phyloP scores from a whole-genome alignment of 148 eudicot species.

The Hydrangea macrophylla region DNA sequence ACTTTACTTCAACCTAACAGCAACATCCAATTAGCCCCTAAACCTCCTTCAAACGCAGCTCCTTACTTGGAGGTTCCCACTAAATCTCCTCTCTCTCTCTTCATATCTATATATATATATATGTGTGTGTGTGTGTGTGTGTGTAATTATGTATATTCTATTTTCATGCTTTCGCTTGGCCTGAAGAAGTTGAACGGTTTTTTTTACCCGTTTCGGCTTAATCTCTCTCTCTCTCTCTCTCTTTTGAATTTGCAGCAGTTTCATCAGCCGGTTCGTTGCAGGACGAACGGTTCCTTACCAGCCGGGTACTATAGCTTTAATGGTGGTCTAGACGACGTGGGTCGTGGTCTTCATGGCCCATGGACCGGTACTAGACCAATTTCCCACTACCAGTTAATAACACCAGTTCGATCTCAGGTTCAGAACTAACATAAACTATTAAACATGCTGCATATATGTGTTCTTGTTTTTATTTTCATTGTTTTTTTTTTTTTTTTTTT shows the following conservation, averaged over 20 bases:
- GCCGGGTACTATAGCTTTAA: not conserved
- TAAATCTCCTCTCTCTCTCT: not conserved
- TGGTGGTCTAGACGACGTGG: not conserved
- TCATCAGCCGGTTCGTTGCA: not conserved
- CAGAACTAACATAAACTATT: no score
- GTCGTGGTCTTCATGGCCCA: not conserved
- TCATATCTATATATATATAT: no score
- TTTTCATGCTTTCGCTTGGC: no score
- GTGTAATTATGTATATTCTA: not conserved
- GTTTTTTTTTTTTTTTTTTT: not conserved
- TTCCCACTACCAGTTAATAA: not conserved
- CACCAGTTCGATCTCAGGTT: conserved; percentile 16
- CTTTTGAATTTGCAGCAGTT: not conserved
- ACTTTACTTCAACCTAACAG: not conserved
- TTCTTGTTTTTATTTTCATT: not conserved
- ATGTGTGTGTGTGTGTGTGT: no score
- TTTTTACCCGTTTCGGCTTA: no score
- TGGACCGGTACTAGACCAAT: conserved; percentile 1
- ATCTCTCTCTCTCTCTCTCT: not conserved
- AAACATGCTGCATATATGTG: not conserved
- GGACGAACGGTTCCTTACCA: not conserved
- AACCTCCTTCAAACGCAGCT: not conserved
- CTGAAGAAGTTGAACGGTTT: no score
- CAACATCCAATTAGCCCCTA: not conserved
- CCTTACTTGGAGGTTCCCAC: not conserved